Base-by-base conservation (phyloP, 2,329 filamentous ascomycete species). In the Arthrobotrys sinensis region DNA sequence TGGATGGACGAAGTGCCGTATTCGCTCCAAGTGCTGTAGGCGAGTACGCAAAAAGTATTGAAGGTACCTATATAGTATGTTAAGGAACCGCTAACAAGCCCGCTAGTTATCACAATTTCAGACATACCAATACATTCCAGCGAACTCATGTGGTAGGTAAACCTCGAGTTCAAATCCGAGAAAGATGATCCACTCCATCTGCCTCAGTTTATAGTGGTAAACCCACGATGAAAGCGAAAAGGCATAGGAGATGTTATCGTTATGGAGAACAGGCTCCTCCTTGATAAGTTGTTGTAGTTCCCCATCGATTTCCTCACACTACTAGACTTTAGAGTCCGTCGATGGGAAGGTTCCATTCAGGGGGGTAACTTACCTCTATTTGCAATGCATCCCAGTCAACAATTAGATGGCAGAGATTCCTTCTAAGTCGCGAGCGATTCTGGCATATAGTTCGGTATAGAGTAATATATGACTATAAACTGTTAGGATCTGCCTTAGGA, bases 131-230 rank as follows among this genome's bases (percentile, higher is more conserved):
- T 98, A 98, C 92, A 97, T 97, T 24, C 90, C 90, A 0, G 90
- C 89, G 8, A 96, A 87, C 84, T 99, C 96, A 83, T 97, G 92
- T 0, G 90, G 88, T 66, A 95, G 90, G 84, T 98, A 98, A 8
- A 97, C 89, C 50, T 95, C 91, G 11, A 97, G 90, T 84, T 99
- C 96, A 83, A 99, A 98, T 11, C 96, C 96, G 36, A 97, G 89
- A 82, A 97, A 92, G 14, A 97, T 88, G 53, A 96, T 91, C 87
- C 91, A 92, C 83, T 95, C 91, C 88, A 97, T 93, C 82, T 95
- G 90, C 34, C 89, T 89, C n/a, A 97, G 87, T 84, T 97, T 98
- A 84, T 97, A 93, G 76, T 94, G 89, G 82, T 95, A 96, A 0
- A 91, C 89, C 96, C 96, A 99, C 2, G 92, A 94, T 0, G 92